Evolutionary conservation across 768 basidiomycete genomes (phyloP).

Genomic region (Fistulinella prunicolor): DNA sequence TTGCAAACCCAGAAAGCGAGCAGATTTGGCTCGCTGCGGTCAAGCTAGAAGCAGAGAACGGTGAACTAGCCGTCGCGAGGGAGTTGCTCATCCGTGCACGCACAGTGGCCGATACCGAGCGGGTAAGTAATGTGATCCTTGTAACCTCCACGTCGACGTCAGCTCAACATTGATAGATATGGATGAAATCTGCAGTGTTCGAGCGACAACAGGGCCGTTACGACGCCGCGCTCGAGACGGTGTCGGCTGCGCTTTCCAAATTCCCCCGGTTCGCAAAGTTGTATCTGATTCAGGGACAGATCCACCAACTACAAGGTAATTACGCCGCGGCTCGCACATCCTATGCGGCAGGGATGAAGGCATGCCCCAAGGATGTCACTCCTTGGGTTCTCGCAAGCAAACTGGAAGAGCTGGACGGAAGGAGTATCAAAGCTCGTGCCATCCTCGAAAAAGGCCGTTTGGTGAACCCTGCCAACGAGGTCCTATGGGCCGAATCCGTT

Average conservation of each 20-base stretch:
- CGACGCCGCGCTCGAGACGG: slow-evolving; percentile 69
- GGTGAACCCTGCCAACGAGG: slow-evolving; percentile 80
- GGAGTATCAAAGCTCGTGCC: slow-evolving; percentile 89
- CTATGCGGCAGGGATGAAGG: slow-evolving; percentile 80
- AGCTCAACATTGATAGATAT: slow-evolving; percentile 62
- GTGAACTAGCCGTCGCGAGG: slow-evolving; percentile 80
- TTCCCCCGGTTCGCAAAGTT: slow-evolving; percentile 90
- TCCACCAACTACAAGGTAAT: slow-evolving; percentile 63
- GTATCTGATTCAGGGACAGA: slow-evolving; percentile 97
- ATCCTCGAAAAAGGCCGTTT: slow-evolving; percentile 87
- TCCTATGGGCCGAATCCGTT: slow-evolving; percentile 89
- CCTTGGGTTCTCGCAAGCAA: slow-evolving; percentile 89
- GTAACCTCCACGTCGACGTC: neutral
- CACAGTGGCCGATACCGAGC: slow-evolving; percentile 86
- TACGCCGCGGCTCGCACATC: slow-evolving; percentile 69
- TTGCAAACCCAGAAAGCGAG: slow-evolving; percentile 95
- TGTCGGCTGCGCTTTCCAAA: slow-evolving; percentile 70
- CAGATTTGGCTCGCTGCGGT: slow-evolving; percentile 98
- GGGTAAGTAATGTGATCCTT: slow-evolving; percentile 50
- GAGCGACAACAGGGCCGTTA: slow-evolving; percentile 85
- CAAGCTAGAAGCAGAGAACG: slow-evolving; percentile 95
- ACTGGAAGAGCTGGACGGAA: slow-evolving; percentile 86
- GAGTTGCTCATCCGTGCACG: slow-evolving; percentile 87
- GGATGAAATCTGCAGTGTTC: slow-evolving; percentile 98
- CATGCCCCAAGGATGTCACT: slow-evolving; percentile 79